Base-by-base conservation (phyloP, 2,329 filamentous ascomycete species). In the Pseudofabraea citricarpa region DNA sequence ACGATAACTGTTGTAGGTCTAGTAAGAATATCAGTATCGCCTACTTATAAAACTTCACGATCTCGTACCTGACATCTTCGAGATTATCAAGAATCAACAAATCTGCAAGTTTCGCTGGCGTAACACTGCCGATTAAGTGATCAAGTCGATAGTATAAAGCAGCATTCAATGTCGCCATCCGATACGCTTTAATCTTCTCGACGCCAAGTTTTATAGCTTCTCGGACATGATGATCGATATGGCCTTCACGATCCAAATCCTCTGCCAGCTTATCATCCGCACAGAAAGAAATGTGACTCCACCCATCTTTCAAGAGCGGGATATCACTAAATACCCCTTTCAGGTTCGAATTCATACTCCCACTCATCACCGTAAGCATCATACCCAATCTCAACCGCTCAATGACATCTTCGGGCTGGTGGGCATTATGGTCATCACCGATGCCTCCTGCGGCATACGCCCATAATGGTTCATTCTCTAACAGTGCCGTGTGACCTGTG, bases 281-380 rank as follows among this genome's bases (percentile, higher is more conserved):
- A 43, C 52, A 54, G 35, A 54, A 54, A 23, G 50, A 49, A 19
- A 54, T 49, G 19, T 53, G 46, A 6, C 36, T 38, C 10, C 52
- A 36, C 3, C 52, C 52, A 35, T 49, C 50, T 38, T 47, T 51
- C 21, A 51, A 43, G 4, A 44, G 32, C 13, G 37, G 42, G 15
- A 47, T 41, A 35, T 53, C 44, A 38, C 43, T 48, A 23, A 54
- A 54, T 1, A 54, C 52, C 10, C 43, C 21, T n/a, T 49, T 44
- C 38, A 54, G 46, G 32, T 54, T 54, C 7, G 52, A 54, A 36
- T 54, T 54, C 52, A 54, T 54, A n/a, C 48, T 51, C 1, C 52
- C 52, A 36, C 48, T 51, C 52, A 54, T 54, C 2, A 55, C 52
- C 2, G 52, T 55, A 15, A 55, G 40, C 52, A 53, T 53, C 49